Conservation (phyloP, 139 green algal genomes). For the Dunaliella sp. region DNA sequence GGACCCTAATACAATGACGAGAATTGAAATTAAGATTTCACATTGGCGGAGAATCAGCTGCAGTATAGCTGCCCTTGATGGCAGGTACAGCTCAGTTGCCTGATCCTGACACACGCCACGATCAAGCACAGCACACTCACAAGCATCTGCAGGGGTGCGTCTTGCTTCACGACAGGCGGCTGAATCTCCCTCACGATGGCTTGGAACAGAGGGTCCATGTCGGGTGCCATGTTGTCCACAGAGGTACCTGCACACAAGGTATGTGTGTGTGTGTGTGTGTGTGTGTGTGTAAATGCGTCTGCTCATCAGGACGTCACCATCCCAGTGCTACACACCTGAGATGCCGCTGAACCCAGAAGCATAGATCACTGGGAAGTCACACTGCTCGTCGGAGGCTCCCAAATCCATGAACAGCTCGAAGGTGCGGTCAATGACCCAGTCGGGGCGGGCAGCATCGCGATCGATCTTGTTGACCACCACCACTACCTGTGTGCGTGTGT, state of each 20-base stretch:
- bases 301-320: not conserved
- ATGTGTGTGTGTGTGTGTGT: not conserved
- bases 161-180: slow-evolving; percentile 65
- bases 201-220: slow-evolving; percentile 94
- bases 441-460: slow-evolving; percentile 56
- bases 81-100: no score
- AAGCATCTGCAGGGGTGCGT: slow-evolving; percentile 90
- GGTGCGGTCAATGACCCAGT: slow-evolving; percentile 86
- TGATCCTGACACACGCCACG: no score
- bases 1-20: no score
- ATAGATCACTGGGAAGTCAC: slow-evolving; percentile 94
- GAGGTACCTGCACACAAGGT: slow-evolving; percentile 23
- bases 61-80: no score
- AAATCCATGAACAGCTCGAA: slow-evolving; percentile 98
- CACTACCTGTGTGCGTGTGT: slow-evolving; percentile 70
- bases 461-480: slow-evolving; percentile 99
- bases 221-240: slow-evolving; percentile 64
- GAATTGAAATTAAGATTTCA: no score
- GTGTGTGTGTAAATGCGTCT: not conserved
- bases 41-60: no score
- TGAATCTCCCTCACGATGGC: slow-evolving; percentile 78
- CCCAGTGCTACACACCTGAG: not conserved
- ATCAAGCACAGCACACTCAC: no score
- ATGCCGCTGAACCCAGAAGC: slow-evolving; percentile 67
- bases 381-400: slow-evolving; percentile 91